phyloP scores from a whole-genome alignment of 2,329 filamentous ascomycete species.

The Furcasterigmium sp. region DNA sequence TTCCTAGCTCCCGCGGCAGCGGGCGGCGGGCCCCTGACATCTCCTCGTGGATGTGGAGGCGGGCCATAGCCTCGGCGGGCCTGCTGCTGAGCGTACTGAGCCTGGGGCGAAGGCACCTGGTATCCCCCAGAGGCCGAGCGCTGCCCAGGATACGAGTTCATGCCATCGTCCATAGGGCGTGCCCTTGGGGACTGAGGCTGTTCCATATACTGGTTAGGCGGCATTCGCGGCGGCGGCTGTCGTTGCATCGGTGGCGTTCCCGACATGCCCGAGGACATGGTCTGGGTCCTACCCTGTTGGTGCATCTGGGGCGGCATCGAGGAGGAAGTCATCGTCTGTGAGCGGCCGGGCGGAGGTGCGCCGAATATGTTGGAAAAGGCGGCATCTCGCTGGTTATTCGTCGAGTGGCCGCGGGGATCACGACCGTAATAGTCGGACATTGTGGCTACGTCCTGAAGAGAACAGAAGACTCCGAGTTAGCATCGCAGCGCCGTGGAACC shows the following conservation, averaged over 20 bases:
- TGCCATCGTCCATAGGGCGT: conserved; percentile 21
- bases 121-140: conserved; percentile 46
- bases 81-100: conserved; percentile 42
- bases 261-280: conserved; percentile 52
- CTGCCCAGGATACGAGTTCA: conserved; percentile 31
- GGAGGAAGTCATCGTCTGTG: conserved; percentile 90
- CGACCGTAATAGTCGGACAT: conserved; percentile 56
- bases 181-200: conserved; percentile 31
- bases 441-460: conserved; percentile 28
- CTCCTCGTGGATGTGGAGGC: conserved; percentile 44
- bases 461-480: conserved; percentile 8
- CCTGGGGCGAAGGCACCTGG: conserved; percentile 35
- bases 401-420: conserved; percentile 42
- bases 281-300: conserved; percentile 61
- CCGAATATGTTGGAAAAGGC: conserved; percentile 97
- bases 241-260: conserved; percentile 62
- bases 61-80: conserved; percentile 39
- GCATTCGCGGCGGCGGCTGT: conserved; percentile 55
- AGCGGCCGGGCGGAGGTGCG: conserved; percentile 79
- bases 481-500: conserved; percentile 4
- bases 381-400: conserved; percentile 75
- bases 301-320: conserved; percentile 43
- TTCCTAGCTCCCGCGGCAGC: conserved; percentile 31
- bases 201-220: conserved; percentile 28
- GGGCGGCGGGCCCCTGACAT: conserved; percentile 50